These are phyloP conservation scores for Diplotaxis tenuifolia DNA, from an alignment of 345 rosid species.

Conservation along the genomic window DNA sequence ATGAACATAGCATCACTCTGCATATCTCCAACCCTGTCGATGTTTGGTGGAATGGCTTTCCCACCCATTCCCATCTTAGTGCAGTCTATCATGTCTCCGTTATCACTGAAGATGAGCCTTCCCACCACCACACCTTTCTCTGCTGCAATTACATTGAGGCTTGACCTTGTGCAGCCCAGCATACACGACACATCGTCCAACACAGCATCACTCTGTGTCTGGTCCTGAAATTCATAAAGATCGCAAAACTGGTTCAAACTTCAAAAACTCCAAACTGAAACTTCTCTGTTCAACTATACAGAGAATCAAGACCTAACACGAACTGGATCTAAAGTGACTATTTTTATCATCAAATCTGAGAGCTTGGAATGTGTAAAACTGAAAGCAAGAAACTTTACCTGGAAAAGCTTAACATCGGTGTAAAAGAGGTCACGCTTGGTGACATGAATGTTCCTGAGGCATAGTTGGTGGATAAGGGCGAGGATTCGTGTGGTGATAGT, in stretches of 20 bases:
- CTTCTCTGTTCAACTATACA: not conserved
- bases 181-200: constrained; percentile 93
- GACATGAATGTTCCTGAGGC: constrained; percentile 79
- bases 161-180: constrained; percentile 86
- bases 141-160: constrained; percentile 86
- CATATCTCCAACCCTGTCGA: constrained; percentile 95
- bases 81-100: constrained; percentile 96
- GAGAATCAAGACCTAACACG: not conserved
- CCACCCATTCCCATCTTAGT: constrained; percentile 99
- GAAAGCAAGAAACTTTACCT: constrained; percentile 38
- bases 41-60: constrained; percentile 94
- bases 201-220: constrained; percentile 83
- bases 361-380: constrained; percentile 1
- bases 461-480: constrained; percentile 86
- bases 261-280: constrained; percentile 6
- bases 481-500: constrained; percentile 85
- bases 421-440: constrained; percentile 98
- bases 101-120: constrained; percentile 86
- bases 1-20: constrained; percentile 85
- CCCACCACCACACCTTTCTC: constrained; percentile 98
- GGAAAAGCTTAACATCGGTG: constrained; percentile 97
- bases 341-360: not conserved
- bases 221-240: constrained; percentile 59
- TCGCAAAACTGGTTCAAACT: constrained; percentile 4
- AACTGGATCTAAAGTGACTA: not conserved